phyloP scores from a whole-genome alignment of 805 yeast species.

The Cyberlindnera mycetangii region DNA sequence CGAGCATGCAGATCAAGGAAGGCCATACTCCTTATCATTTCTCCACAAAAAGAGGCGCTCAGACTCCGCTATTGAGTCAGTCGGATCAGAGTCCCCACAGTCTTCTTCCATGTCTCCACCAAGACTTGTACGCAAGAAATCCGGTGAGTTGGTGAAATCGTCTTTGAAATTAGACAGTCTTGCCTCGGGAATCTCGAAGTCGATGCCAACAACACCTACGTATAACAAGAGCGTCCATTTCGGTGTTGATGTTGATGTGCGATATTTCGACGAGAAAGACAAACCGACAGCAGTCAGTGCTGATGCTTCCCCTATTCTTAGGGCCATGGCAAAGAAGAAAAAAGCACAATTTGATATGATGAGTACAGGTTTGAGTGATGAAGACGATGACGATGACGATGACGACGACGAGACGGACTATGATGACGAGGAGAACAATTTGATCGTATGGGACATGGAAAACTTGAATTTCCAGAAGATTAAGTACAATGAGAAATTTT shows the following conservation, averaged over 20 bases:
- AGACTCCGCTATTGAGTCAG: constrained; percentile 11
- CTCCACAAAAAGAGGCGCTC: constrained; percentile 23
- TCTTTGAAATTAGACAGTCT: constrained; percentile 50
- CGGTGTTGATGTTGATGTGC: constrained; percentile 63
- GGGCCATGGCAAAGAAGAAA: constrained; percentile 29
- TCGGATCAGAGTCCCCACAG: constrained; percentile 1
- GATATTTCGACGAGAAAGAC: constrained; percentile 70
- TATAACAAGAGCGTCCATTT: constrained; percentile 75
- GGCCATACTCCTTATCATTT: constrained; percentile 22
- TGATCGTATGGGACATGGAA: constrained; percentile 43
- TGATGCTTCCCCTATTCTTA: constrained; percentile 51
- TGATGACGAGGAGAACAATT: constrained; percentile 22
- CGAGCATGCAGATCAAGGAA: background rate
- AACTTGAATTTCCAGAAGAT: constrained; percentile 41
- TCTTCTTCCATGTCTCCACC: constrained; percentile 14
- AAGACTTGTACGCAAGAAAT: constrained; percentile 70
- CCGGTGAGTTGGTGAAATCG: constrained; percentile 83
- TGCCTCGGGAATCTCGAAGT: constrained; percentile 35
- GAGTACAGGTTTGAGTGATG: background rate
- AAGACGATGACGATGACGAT: constrained; percentile 27
- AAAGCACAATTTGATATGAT: constrained; percentile 13
- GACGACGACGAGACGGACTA: constrained; percentile 22
- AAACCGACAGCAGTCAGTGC: constrained; percentile 77
- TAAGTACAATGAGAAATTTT: constrained; percentile 45
- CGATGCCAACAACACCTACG: constrained; percentile 55